Conservation (phyloP, 164 flowering plant species). For the Dillenia suffruticosa region DNA sequence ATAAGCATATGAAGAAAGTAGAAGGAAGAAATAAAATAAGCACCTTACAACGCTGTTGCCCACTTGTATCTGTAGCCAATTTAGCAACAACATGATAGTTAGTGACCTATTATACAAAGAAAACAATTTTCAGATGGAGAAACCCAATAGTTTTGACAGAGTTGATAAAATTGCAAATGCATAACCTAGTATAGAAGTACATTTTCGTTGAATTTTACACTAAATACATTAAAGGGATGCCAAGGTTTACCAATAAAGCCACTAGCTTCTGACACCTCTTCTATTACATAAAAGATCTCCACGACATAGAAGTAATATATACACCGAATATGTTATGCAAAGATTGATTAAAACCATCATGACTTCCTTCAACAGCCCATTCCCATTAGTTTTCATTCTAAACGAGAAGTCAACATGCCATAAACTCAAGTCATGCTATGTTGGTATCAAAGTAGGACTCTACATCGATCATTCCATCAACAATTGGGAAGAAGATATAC, state of each 20-base stretch:
- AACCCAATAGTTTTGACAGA: not conserved
- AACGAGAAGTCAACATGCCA: too few species aligned
- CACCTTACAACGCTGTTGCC: conserved; percentile 86
- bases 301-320: too few species aligned
- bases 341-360: too few species aligned
- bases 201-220: not conserved
- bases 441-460: too few species aligned
- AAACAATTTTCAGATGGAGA: not conserved
- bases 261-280: too few species aligned
- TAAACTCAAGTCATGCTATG: too few species aligned
- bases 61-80: conserved; percentile 69
- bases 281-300: too few species aligned
- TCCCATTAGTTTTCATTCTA: too few species aligned
- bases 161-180: not conserved
- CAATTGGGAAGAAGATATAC: too few species aligned
- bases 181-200: not conserved
- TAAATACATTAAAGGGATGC: not conserved
- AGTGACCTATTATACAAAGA: conserved; percentile 54
- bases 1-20: not conserved
- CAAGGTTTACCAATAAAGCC: not conserved
- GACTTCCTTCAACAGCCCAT: too few species aligned
- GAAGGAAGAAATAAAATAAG: conserved; percentile 5
- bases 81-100: conserved; percentile 87
- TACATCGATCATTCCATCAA: too few species aligned
- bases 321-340: too few species aligned